Conservation (phyloP, 2,329 filamentous ascomycete species). For the Trichoderma brevicompactum region DNA sequence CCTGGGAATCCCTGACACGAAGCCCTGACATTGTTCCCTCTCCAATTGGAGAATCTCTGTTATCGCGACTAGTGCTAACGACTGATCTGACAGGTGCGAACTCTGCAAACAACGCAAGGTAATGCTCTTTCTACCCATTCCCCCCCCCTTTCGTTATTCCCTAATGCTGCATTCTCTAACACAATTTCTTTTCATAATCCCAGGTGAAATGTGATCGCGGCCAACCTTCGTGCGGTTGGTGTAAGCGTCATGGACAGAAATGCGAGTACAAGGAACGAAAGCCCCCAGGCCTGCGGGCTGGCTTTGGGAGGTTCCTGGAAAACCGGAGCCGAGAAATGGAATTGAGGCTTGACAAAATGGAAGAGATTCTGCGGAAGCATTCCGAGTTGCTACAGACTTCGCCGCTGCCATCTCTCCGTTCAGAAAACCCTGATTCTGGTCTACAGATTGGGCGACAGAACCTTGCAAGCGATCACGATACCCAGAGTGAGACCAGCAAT, state of each 20-base stretch:
- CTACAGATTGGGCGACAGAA: conserved; percentile 56
- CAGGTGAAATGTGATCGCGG: conserved; percentile 76
- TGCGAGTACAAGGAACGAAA: conserved; percentile 73
- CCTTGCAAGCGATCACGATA: conserved; percentile 60
- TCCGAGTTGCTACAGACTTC: conserved; percentile 67
- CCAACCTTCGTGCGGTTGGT: conserved; percentile 73
- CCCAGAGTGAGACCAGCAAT: conserved; percentile 53
- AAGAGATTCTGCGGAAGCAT: conserved; percentile 68
- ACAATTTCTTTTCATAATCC: conserved; percentile 39
- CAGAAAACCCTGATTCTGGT: conserved; percentile 45
- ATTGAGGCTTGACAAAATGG: conserved; percentile 61
- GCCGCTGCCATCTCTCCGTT: conserved; percentile 43
- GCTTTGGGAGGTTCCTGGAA: conserved; percentile 74
- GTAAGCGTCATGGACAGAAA: conserved; percentile 62
- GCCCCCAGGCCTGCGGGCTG: conserved; percentile 67
- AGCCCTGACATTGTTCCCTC: background rate
- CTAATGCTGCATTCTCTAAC: conserved; percentile 27
- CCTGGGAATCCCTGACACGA: background rate
- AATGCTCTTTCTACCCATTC: conserved; percentile 32
- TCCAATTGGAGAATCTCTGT: background rate
- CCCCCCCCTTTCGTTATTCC: background rate
- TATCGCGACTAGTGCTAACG: background rate
- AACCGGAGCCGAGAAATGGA: conserved; percentile 52
- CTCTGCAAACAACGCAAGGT: conserved; percentile 83
- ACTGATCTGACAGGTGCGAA: conserved; percentile 62